Base-by-base conservation (phyloP, 768 basidiomycete species). In the Pilatotrama ljubarskyi region DNA sequence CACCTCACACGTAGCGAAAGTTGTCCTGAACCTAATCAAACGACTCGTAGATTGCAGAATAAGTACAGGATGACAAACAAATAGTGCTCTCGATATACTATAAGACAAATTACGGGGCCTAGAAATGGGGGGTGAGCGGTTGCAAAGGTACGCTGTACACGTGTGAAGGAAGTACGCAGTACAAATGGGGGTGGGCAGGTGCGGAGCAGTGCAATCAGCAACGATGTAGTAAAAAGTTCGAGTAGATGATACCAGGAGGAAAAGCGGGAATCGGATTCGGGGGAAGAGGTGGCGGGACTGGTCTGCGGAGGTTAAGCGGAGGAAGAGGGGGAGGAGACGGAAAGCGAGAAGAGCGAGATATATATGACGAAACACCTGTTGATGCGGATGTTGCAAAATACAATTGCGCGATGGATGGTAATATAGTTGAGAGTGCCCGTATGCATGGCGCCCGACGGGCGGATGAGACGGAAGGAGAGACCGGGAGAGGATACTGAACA, bases 11-110 rank as follows among this genome's bases (percentile, higher is more conserved):
- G 24, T 1, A 20, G 25, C 44, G 24, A 29, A 18, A 22, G 11
- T 2, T 51, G 29, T 58, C 58, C 62, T 63, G 62, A 36, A 59
- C 58, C 58, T 57, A 59, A 68, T 59, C 63, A 57, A 63, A 64
- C 56, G 65, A 63, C 64, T 42, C 58, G 62, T 69, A 66, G 65
- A 68, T 68, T 68, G 72, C 69, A 67, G 78, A 82, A 84, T 82
- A 83, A 86, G 84, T 88, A 88, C 85, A 87, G 78, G 82, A 81
- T 82, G 80, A 80, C 80, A 83, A 82, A 82, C 80, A 83, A 82
- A 82, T 82, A 82, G 79, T 79, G 82, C 81, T 82, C 61, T 81
- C 79, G 78, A 80, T 71, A 70, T 74, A 84, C 82, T 84, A 85
- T 85, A 80, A 85, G 83, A 84, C 85, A 82, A 84, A 72, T 83